phyloP scores from a whole-genome alignment of 208 protist species.

The Trypanosoma vivax region DNA sequence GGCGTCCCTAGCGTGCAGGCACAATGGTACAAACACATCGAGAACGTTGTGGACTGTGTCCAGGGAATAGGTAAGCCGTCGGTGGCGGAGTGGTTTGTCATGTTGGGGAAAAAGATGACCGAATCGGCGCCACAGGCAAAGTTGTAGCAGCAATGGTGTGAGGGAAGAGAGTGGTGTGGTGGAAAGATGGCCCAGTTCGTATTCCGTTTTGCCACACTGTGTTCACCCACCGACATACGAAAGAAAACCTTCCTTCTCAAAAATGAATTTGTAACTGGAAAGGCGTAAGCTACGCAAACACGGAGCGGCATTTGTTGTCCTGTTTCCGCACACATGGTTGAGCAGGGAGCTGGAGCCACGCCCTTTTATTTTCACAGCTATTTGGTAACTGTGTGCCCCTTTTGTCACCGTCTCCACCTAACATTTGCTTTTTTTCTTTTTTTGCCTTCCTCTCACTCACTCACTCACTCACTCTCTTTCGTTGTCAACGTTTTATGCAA shows the following conservation, averaged over 20 bases:
- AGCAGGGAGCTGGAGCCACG: too few species aligned
- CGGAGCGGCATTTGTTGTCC: too few species aligned
- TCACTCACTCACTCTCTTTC: not conserved
- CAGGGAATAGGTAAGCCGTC: slow-evolving; percentile 49
- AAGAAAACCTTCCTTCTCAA: too few species aligned
- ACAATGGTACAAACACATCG: slow-evolving; percentile 69
- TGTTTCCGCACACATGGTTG: too few species aligned
- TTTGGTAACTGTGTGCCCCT: not conserved
- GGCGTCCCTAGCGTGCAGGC: slow-evolving; percentile 35
- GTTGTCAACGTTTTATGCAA: not conserved
- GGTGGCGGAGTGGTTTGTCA: slow-evolving; percentile 77
- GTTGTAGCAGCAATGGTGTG: slow-evolving; percentile 24
- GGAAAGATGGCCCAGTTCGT: slow-evolving; percentile 17
- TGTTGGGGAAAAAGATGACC: slow-evolving; percentile 32
- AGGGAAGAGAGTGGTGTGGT: slow-evolving; percentile 29
- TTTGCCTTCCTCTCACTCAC: not conserved
- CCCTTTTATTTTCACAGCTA: too few species aligned
- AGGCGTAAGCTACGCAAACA: too few species aligned
- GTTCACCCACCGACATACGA: too few species aligned
- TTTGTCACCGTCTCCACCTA: not conserved
- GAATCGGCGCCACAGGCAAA: not conserved
- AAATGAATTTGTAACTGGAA: too few species aligned
- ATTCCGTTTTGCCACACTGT: too few species aligned
- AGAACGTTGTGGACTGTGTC: slow-evolving; percentile 40
- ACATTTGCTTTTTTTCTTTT: not conserved